Conservation (phyloP, 345 rosid genomes). For the Pistacia integerrima region DNA sequence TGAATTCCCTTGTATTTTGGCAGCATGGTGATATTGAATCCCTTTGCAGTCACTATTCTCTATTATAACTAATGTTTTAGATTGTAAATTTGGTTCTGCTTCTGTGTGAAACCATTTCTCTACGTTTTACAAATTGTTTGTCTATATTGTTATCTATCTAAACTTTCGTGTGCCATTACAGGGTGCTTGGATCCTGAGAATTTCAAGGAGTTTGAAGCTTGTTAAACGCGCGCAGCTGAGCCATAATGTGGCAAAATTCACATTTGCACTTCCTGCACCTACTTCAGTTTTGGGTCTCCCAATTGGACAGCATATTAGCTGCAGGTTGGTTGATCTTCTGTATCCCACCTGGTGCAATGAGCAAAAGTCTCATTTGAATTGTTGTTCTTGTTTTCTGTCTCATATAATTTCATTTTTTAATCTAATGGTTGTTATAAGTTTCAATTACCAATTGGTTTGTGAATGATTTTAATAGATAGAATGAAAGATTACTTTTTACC, state of each 20-base stretch:
- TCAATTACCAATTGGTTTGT: neutral
- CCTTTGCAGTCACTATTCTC: too few species aligned
- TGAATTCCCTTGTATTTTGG: neutral
- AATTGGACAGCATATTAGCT: slow-evolving; percentile 95
- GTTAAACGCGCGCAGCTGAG: slow-evolving; percentile 80
- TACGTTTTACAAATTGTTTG: neutral
- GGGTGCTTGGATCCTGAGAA: slow-evolving; percentile 89
- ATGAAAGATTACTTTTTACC: neutral
- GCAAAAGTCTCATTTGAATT: neutral
- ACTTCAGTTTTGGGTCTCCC: slow-evolving; percentile 92
- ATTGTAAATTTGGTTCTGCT: slow-evolving; percentile 5
- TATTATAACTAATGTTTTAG: neutral
- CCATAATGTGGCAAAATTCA: slow-evolving; percentile 95
- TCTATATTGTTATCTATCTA: neutral
- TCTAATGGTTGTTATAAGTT: neutral
- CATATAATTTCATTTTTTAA: neutral
- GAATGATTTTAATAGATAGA: neutral
- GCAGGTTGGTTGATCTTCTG: slow-evolving; percentile 57
- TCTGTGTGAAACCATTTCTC: neutral
- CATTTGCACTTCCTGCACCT: slow-evolving; percentile 72
- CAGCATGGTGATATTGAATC: neutral
- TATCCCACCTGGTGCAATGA: neutral
- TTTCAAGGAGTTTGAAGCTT: slow-evolving; percentile 88
- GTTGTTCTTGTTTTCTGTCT: neutral
- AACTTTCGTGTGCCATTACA: slow-evolving; percentile 20